These are phyloP conservation scores for Calamus simplicifolius DNA, from an alignment of 176 grass and related monocot genomes.

Conservation along the genomic window DNA sequence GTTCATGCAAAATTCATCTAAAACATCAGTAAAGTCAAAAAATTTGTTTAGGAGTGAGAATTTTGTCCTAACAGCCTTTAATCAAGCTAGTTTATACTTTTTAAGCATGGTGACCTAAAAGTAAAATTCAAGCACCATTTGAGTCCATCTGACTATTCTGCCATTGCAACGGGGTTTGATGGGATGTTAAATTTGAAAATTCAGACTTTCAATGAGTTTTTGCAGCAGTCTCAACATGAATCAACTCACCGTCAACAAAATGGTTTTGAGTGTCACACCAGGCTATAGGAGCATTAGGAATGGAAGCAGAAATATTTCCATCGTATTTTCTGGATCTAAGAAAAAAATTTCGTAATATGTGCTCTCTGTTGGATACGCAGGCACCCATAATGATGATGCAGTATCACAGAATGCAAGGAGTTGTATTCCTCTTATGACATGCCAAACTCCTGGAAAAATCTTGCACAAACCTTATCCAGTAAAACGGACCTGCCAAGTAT, in stretches of 20 bases:
- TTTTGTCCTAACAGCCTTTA: too few species aligned
- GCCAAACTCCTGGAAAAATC: too few species aligned
- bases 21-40: too few species aligned
- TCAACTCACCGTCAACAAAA: slow-evolving; percentile 33
- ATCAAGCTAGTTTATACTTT: too few species aligned
- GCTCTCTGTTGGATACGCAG: slow-evolving; percentile 44
- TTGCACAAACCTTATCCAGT: too few species aligned
- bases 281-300: slow-evolving; percentile 36
- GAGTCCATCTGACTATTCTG: slow-evolving; percentile 48
- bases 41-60: too few species aligned
- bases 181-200: slow-evolving; percentile 43
- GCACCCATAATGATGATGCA: slow-evolving; percentile 40
- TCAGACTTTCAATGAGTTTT: slow-evolving; percentile 29
- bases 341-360: slow-evolving; percentile 29
- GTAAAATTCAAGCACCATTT: slow-evolving; percentile 38
- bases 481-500: too few species aligned
- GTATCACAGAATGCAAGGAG: slow-evolving; percentile 6
- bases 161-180: slow-evolving; percentile 21
- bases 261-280: slow-evolving; percentile 29
- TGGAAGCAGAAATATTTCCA: slow-evolving; percentile 54
- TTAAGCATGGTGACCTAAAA: not conserved
- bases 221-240: slow-evolving; percentile 40
- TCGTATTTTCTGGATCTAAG: slow-evolving; percentile 41
- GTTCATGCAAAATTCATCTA: too few species aligned
- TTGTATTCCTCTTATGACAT: too few species aligned